A percentile compares a stretch with the other conserved stretches of the same genome.
phyloP scores from a whole-genome alignment of 495 filamentous ascomycete species.

The Trypethelium eluteriae region DNA sequence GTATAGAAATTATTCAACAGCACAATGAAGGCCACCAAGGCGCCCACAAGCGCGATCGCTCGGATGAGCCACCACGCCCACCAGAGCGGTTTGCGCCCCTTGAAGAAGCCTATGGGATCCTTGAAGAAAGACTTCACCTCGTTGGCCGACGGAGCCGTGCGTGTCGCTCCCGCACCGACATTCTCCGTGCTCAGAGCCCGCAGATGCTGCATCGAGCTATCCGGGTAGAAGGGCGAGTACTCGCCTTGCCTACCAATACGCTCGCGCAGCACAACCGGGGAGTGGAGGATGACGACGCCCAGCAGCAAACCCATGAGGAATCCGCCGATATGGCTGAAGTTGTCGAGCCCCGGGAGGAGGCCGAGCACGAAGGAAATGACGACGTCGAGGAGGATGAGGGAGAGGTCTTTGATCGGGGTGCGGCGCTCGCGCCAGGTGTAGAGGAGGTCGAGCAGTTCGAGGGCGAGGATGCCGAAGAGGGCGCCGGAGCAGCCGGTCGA shows the following conservation, averaged over 20 bases:
- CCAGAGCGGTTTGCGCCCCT: slow-evolving; percentile 84
- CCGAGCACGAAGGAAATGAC: slow-evolving; percentile 86
- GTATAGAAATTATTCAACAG: slow-evolving; percentile 86
- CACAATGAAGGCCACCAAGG: slow-evolving; percentile 73
- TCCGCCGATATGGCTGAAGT: slow-evolving; percentile 94
- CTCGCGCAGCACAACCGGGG: slow-evolving; percentile 68
- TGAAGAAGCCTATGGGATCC: slow-evolving; percentile 75
- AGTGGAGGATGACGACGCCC: slow-evolving; percentile 78
- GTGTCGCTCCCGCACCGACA: not conserved
- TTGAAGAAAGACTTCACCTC: slow-evolving; percentile 52
- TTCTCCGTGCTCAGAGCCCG: slow-evolving; percentile 32
- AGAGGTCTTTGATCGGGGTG: slow-evolving; percentile 67
- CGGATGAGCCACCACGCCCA: slow-evolving; percentile 96
- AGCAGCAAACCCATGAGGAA: slow-evolving; percentile 88
- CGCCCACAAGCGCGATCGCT: slow-evolving; percentile 66
- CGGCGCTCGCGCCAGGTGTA: slow-evolving; percentile 79
- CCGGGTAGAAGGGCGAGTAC: slow-evolving; percentile 52
- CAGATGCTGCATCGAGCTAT: not conserved
- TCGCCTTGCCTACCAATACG: slow-evolving; percentile 56
- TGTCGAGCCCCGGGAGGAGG: slow-evolving; percentile 86
- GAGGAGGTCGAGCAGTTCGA: slow-evolving; percentile 78
- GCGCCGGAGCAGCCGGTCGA: slow-evolving; percentile 83
- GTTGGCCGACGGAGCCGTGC: not conserved
- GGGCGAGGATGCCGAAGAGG: slow-evolving; percentile 84
- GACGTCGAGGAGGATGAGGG: slow-evolving; percentile 77